These are phyloP conservation scores for Solanum hybrid DNA, from an alignment of 305 asterid species.

Conservation along the genomic window DNA sequence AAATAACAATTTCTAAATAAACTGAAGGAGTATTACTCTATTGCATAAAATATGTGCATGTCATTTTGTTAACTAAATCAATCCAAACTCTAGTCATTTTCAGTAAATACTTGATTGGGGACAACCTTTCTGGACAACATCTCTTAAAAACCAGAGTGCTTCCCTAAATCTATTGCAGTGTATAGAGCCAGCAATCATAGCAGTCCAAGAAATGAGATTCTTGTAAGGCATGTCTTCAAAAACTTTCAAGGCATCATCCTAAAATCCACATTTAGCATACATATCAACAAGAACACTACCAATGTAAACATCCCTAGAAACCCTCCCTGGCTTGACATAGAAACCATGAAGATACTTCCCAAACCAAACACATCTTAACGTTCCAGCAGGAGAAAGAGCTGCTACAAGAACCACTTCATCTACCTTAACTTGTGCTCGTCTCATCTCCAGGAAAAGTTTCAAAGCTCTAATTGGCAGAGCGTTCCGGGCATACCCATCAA, in stretches of 20 bases:
- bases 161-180: conserved; percentile 23
- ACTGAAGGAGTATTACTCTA: too few species aligned
- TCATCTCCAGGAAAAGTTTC: conserved; percentile 37
- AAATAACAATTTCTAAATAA: too few species aligned
- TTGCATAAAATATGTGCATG: too few species aligned
- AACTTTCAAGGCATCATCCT: conserved; percentile 30
- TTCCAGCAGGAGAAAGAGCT: conserved; percentile 32
- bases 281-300: conserved; percentile 38
- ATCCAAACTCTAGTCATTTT: too few species aligned
- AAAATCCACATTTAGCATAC: conserved; percentile 34
- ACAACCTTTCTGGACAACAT: conserved; percentile 27
- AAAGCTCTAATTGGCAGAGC: conserved; percentile 17
- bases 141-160: conserved; percentile 25
- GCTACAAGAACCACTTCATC: conserved; percentile 40
- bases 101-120: conserved; percentile 23
- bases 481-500: conserved; percentile 28
- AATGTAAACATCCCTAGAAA: conserved; percentile 31
- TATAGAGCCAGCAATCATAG: conserved; percentile 37
- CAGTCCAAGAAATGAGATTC: conserved; percentile 47
- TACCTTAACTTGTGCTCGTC: conserved; percentile 10
- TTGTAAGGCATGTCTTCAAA: conserved; percentile 34
- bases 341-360: conserved; percentile 47
- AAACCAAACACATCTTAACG: conserved; percentile 22
- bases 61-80: too few species aligned
- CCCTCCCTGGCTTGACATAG: conserved; percentile 35